Percentiles rank a stretch among this genome's conserved stretches.
Evolutionary conservation across 345 rosid species (phyloP).

Genomic region (Linum lewisii): DNA sequence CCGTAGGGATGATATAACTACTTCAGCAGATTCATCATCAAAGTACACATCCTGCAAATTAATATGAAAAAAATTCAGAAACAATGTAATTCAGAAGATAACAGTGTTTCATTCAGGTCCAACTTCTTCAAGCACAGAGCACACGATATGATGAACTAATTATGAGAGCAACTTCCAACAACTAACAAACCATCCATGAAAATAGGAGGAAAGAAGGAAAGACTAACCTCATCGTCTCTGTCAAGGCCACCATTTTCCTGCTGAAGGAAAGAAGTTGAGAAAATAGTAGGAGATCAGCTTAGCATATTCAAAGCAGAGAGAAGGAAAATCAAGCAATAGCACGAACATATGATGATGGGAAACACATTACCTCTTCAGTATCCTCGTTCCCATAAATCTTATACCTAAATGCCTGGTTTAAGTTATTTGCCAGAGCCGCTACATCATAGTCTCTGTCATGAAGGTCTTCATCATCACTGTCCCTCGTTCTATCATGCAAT

Average conservation of each 20-base stretch:
- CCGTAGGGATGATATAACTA: constrained; percentile 85
- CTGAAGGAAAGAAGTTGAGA: constrained; percentile 8
- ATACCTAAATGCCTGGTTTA: constrained; percentile 86
- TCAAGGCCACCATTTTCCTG: constrained; percentile 67
- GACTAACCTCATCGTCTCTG: constrained; percentile 67
- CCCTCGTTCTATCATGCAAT: constrained; percentile 83
- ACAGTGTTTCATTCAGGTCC: background rate
- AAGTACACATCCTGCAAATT: constrained; percentile 81
- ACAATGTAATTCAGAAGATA: background rate
- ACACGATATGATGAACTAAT: too few relatives aligned
- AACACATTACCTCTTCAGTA: constrained; percentile 56
- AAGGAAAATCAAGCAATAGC: background rate
- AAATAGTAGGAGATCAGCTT: background rate
- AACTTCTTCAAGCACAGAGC: constrained; percentile 5
- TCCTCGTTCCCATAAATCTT: constrained; percentile 80
- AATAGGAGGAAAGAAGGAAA: background rate
- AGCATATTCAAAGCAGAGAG: background rate
- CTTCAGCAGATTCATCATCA: constrained; percentile 89
- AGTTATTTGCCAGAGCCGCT: constrained; percentile 83
- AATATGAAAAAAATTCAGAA: constrained; percentile 2
- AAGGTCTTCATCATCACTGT: constrained; percentile 86
- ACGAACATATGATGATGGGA: background rate
- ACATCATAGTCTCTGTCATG: constrained; percentile 93
- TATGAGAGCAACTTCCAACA: too few relatives aligned
- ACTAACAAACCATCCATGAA: too few relatives aligned